Conservation (phyloP, 345 rosid species). For the Citrus sp. region DNA sequence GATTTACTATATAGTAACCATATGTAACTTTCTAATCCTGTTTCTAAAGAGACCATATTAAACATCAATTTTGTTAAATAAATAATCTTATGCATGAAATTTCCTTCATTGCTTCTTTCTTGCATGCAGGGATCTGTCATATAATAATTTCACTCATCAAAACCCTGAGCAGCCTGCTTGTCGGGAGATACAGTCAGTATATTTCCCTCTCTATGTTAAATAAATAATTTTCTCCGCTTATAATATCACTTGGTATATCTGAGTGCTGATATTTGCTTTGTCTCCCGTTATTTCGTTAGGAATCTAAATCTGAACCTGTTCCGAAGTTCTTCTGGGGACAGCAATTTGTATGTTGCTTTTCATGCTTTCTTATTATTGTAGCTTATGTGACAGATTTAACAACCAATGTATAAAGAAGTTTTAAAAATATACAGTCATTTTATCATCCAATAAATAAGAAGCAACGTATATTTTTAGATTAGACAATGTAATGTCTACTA, state of each 20-base stretch:
- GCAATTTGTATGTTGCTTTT: slow-evolving; percentile 41
- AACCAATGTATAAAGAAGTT: not conserved
- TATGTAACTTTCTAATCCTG: not conserved
- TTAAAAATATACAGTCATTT: not conserved
- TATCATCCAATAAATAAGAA: not conserved
- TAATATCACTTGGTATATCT: not conserved
- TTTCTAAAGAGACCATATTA: not conserved
- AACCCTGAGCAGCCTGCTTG: slow-evolving; percentile 32
- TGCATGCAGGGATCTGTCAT: slow-evolving; percentile 39
- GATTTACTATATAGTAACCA: not conserved
- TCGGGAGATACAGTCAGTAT: slow-evolving; percentile 17
- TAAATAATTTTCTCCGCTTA: not conserved
- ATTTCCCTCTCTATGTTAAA: not conserved
- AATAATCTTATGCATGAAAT: not conserved
- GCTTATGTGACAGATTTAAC: not conserved
- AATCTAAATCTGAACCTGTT: slow-evolving; percentile 63
- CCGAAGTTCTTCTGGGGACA: slow-evolving; percentile 38
- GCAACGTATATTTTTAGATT: not conserved
- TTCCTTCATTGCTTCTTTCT: not conserved
- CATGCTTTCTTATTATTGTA: not conserved
- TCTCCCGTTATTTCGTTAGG: slow-evolving; percentile 29
- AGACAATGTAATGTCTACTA: not conserved
- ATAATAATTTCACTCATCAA: slow-evolving; percentile 28
- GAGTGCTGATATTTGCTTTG: slow-evolving; percentile 6
- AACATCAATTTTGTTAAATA: not conserved